Evolutionary conservation across 257 asterid genomes (phyloP), one percentile per base, ranked within the genome.

Genomic region (Solanum ossicruentum): DNA sequence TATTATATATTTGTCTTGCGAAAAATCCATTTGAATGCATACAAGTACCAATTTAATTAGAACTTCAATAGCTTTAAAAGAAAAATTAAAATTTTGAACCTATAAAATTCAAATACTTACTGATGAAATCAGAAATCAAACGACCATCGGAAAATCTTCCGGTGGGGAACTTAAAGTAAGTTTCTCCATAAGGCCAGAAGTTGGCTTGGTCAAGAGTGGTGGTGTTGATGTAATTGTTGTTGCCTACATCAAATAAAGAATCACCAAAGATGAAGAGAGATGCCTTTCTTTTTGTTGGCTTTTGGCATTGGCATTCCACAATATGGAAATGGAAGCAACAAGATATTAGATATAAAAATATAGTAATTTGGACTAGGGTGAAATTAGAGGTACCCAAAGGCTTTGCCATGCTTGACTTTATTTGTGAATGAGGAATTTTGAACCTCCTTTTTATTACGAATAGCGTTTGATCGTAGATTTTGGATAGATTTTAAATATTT

Each of bases 131-230:
- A 3, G 95, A 47, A 49, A 94, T 88, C 20, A 94, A n/a, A 5
- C 98, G 98, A 84, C 97, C 97, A 18, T 94, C 91, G 43, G 96
- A 94, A 83, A 94, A 94, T 83, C 98, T 87, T 17, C 98, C 97
- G 80, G 97, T 94, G 47, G 98, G 93, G 65, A 43, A 57, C 5
- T 63, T 28, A 86, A 94, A 94, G 87, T 57, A 92, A 9, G 95
- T 85, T 85, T 85, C 79, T 4, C 98, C 98, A 21, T 94, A 93
- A 0, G 98, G 98, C 87, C 71, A 81, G 89, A 94, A 94, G 66
- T 94, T 90, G 21, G 98, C 95, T 72, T 86, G 91, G 91, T 90
- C 93, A 41, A 91, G 92, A 26, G 92, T 72, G 57, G 92, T 85
- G 57, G 98, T 94, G 88, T 93, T 92, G 85, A 94, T 94, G 91